These are phyloP conservation scores for Dendrostoma leiphaemia DNA, from an alignment of 2,329 filamentous ascomycete genomes.

Conservation along the genomic window DNA sequence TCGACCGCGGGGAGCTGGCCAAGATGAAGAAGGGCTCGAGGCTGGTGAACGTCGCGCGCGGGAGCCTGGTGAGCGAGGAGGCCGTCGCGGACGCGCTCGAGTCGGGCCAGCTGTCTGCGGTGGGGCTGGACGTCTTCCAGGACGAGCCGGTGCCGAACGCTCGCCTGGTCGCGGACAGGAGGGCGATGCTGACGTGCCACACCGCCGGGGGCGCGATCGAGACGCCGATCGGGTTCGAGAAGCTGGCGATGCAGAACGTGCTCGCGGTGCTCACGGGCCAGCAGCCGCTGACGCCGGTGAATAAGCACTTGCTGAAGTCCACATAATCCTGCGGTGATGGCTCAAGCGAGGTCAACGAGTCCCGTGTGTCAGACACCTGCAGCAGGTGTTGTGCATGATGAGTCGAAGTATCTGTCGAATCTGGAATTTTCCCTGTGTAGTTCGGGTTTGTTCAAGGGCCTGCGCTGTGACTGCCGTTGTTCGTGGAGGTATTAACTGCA, in stretches of 20 bases:
- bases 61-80: slow-evolving; percentile 49
- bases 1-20: slow-evolving; percentile 38
- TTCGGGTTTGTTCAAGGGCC: too few species aligned
- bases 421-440: too few species aligned
- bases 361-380: too few species aligned
- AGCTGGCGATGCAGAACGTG: slow-evolving; percentile 53
- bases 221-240: slow-evolving; percentile 52
- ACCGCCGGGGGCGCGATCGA: slow-evolving; percentile 55
- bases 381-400: too few species aligned
- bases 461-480: too few species aligned
- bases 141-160: slow-evolving; percentile 45
- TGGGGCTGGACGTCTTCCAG: slow-evolving; percentile 52
- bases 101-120: slow-evolving; percentile 40
- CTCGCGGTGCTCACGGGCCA: slow-evolving; percentile 43
- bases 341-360: too few species aligned
- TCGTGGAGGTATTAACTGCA: too few species aligned
- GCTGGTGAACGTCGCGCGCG: slow-evolving; percentile 56
- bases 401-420: too few species aligned
- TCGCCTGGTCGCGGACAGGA: slow-evolving; percentile 28
- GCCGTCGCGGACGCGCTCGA: slow-evolving; percentile 47
- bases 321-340: too few species aligned
- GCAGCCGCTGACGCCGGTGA: slow-evolving; percentile 49
- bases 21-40: slow-evolving; percentile 50
- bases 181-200: slow-evolving; percentile 48
- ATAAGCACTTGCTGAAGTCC: slow-evolving; percentile 43